Percentiles rank a stretch among this genome's conserved stretches.
phyloP scores from a whole-genome alignment of 2,329 filamentous ascomycete species.

The Colletotrichum australisinense region DNA sequence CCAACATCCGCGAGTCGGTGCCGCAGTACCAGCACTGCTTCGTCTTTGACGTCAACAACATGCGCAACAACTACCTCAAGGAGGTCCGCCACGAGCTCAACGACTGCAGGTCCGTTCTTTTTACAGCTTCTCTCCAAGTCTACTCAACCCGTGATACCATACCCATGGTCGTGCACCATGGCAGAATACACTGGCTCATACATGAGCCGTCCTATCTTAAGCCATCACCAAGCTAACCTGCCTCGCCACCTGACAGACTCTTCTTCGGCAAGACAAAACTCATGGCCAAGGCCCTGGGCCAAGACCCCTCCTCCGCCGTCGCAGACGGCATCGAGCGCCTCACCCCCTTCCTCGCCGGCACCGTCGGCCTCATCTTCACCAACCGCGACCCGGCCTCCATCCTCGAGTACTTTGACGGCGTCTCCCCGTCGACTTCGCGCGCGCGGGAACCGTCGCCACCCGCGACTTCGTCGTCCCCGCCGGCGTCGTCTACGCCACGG shows the following conservation, averaged over 20 bases:
- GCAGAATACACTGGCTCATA: neutral
- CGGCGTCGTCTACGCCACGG: conserved; percentile 84
- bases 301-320: conserved; percentile 80
- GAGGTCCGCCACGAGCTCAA: conserved; percentile 85
- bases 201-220: neutral
- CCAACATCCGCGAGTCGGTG: conserved; percentile 86
- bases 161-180: neutral
- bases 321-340: conserved; percentile 82
- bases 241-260: conserved; percentile 65
- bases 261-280: conserved; percentile 99
- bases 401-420: conserved; percentile 76
- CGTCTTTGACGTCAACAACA: conserved; percentile 94
- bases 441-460: conserved; percentile 81
- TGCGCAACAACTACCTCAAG: conserved; percentile 97
- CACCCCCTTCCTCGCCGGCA: conserved; percentile 77
- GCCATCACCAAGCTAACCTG: neutral
- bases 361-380: conserved; percentile 92
- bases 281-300: conserved; percentile 94
- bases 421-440: conserved; percentile 87
- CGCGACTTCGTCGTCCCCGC: conserved; percentile 84
- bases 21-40: conserved; percentile 91
- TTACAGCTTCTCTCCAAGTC: neutral
- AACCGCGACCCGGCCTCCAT: conserved; percentile 78
- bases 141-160: neutral
- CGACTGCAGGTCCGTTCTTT: conserved; percentile 78